These are phyloP conservation scores for Macaranga tanarius DNA, from an alignment of 441 rosid genomes.

Conservation along the genomic window DNA sequence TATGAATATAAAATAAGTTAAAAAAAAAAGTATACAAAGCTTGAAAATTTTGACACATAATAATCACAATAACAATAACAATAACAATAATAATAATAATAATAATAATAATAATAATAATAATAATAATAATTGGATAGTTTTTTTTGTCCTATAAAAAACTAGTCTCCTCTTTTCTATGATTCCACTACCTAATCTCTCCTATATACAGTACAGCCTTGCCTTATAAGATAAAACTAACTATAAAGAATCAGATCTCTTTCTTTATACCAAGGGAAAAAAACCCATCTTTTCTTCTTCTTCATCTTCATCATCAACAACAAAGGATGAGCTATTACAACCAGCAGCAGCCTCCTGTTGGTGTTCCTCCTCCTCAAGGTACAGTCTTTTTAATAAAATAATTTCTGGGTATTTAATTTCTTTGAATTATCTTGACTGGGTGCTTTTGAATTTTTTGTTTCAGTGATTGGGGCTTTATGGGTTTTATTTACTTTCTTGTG, in stretches of 20 bases:
- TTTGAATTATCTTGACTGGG: background rate
- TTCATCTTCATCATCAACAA: background rate
- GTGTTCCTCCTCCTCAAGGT: constrained; percentile 92
- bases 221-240: background rate
- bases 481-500: background rate
- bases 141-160: too few relatives aligned
- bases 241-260: background rate
- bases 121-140: too few relatives aligned
- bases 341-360: constrained; percentile 81
- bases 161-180: too few relatives aligned
- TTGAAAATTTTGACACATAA: too few relatives aligned
- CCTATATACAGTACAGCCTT: background rate
- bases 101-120: too few relatives aligned
- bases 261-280: background rate
- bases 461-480: too few relatives aligned
- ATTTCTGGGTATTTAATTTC: background rate
- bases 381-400: too few relatives aligned
- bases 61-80: too few relatives aligned
- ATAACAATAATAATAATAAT: too few relatives aligned
- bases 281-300: background rate
- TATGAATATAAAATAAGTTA: too few relatives aligned
- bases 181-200: constrained; percentile 1
- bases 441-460: background rate
- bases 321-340: constrained; percentile 77
- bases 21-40: too few relatives aligned